Base-by-base conservation (phyloP, 805 yeast genomes). In the Starmerella vitae region DNA sequence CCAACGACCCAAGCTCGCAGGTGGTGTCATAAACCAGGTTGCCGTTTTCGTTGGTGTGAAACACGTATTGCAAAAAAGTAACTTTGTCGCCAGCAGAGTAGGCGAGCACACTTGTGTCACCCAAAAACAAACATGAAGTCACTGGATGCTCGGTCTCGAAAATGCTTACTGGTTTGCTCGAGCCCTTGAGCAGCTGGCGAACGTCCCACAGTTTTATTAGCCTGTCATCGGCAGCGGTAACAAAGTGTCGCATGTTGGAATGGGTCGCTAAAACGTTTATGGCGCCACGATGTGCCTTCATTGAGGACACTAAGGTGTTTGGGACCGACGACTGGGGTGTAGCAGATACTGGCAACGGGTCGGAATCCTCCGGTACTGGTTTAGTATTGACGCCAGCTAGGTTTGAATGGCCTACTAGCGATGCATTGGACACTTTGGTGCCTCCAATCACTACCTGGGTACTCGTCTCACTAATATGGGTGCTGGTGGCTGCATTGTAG, bases 191-290 rank as follows among this genome's bases (percentile, higher is more conserved):
- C 27, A 86, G 59, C 42, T 74, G 71, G 8, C 61, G 51, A 1
- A 76, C 58, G 52, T 83, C 93, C 96, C 96, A 91, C 0, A 88
- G 58, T 46, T 74, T 78, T 29, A 91, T 51, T 1, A 62, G 53
- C 0, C 96, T 94, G 21, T 70, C 68, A 34, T 76, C 79, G 6
- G 91, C 82, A 2, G 85, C 94, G 2, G 91, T 76, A 2, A 84
- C 61, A 46, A 88, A 75, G 46, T 72, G 78, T 19, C 70, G 70
- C 13, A 73, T 68, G 21, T 78, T 75, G 0, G 78, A 75, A 4
- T 81, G 67, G 0, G 72, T 68, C 1, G 67, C 71, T 7, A 84
- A 53, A 20, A 76, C 60, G 18, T 66, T 73, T n/a, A 85, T 63
- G 2, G 73, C 51, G 36, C 72, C 64, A n/a, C 61, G 61, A 50